Evolutionary conservation across 495 filamentous ascomycete species (phyloP).

Genomic region (Diplogelasinospora grovesii): DNA sequence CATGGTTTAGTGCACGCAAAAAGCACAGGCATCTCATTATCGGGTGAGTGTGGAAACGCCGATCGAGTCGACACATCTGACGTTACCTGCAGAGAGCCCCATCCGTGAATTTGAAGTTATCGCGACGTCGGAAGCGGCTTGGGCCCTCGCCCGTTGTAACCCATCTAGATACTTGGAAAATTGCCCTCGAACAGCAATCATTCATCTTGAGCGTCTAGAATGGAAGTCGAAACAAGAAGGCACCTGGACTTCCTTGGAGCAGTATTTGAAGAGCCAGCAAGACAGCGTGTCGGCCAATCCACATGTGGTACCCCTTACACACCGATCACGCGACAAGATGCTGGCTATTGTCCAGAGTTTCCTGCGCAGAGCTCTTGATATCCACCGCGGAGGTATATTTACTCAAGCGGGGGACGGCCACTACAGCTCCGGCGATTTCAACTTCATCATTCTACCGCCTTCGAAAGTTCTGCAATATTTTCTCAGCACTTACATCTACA

Average conservation of each 20-base stretch:
- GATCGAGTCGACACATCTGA: slow-evolving; percentile 22
- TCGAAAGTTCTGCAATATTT: slow-evolving; percentile 54
- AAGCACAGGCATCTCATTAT: slow-evolving; percentile 38
- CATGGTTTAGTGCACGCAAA: slow-evolving; percentile 39
- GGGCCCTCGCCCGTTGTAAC: slow-evolving; percentile 53
- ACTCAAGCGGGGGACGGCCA: slow-evolving; percentile 28
- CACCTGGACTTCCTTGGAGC: slow-evolving; percentile 37
- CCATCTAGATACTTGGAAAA: slow-evolving; percentile 40
- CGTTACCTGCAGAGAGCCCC: slow-evolving; percentile 14
- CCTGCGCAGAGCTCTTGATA: slow-evolving; percentile 56
- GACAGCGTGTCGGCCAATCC: slow-evolving; percentile 34
- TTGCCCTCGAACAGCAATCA: slow-evolving; percentile 51
- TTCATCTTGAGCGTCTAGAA: slow-evolving; percentile 53
- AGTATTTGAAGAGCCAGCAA: slow-evolving; percentile 29
- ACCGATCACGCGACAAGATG: slow-evolving; percentile 52
- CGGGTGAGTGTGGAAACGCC: slow-evolving; percentile 28
- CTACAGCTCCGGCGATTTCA: slow-evolving; percentile 35
- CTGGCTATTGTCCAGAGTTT: slow-evolving; percentile 58
- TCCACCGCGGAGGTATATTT: slow-evolving; percentile 40
- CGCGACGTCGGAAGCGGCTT: slow-evolving; percentile 46
- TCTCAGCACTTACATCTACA: slow-evolving; percentile 50
- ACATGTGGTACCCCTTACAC: slow-evolving; percentile 39
- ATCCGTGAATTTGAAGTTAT: slow-evolving; percentile 46
- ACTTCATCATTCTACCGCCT: slow-evolving; percentile 53
- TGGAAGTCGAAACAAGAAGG: slow-evolving; percentile 48